Evolutionary conservation across 768 basidiomycete genomes (phyloP), one percentile per base, ranked within the genome.

Genomic region (Russula lepida): DNA sequence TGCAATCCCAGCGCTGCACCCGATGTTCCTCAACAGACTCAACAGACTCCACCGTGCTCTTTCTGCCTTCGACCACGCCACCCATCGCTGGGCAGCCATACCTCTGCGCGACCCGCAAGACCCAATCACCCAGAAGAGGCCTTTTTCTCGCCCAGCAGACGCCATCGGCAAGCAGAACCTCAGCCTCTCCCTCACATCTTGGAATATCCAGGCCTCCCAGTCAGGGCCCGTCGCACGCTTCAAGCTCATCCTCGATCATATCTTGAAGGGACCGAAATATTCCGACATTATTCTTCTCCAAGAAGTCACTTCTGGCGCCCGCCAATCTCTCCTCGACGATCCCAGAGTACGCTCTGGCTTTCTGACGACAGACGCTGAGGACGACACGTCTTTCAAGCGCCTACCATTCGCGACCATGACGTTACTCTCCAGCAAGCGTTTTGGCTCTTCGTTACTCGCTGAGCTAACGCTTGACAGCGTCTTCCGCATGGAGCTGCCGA

Each of bases 181-280:
- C n/a, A 48, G 28, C 15, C 56, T 74, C 67, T 71, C 74, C 62
- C 74, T 74, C 69, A 69, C 56, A 67, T 66, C 76, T 28, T 69
- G 68, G 74, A 77, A 77, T 64, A 63, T 77, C 59, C 60, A 77
- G 32, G 74, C 73, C 68, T 71, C 67, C 71, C 65, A 67, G 54
- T 66, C 70, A 33, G 62, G 68, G 51, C 60, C 68, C 64, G 63
- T 74, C 66, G 28, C 68, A 67, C 74, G 76, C 53, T 61, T 73
- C 70, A 68, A 71, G 55, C 71, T 71, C 67, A 65, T 76, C 69
- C 48, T 58, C 49, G n/a, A 0, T 4, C 21, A 33, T 7, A 43
- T 58, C 49, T 17, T 58, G 21, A 6, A 52, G 15, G 57, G 6
- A 39, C 4, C 37, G 3, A 39, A 39, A 39, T 15, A 4, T 39